A percentile compares a stretch with the other conserved stretches of the same genome.
phyloP scores from a whole-genome alignment of 805 yeast species.

The Pichia membranifaciens region DNA sequence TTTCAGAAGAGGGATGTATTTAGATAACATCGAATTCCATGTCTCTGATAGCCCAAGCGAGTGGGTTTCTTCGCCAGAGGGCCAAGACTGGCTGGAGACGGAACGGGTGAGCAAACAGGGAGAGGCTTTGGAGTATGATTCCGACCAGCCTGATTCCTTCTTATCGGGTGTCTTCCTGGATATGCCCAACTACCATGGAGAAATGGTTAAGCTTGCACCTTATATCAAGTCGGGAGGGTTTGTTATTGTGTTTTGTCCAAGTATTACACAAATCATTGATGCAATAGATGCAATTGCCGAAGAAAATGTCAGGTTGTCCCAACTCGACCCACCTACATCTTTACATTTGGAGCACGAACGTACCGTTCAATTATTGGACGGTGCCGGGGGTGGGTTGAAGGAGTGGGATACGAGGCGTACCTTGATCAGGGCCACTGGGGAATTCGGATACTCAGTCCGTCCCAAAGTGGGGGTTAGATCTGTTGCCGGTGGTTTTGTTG shows the following conservation, averaged over 20 bases:
- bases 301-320: conserved; percentile 9
- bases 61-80: conserved; percentile 32
- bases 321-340: conserved; percentile 5
- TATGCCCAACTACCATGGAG: conserved; percentile 38
- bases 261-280: conserved; percentile 42
- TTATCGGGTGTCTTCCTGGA: conserved; percentile 42
- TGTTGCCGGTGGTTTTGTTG: conserved; percentile 49
- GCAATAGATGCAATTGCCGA: conserved; percentile 29
- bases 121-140: conserved; percentile 16
- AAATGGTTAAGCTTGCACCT: conserved; percentile 30
- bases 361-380: conserved; percentile 39
- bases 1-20: conserved; percentile 39
- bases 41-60: conserved; percentile 34
- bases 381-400: conserved; percentile 46
- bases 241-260: conserved; percentile 41
- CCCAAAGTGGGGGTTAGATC: conserved; percentile 44
- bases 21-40: conserved; percentile 41
- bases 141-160: conserved; percentile 24
- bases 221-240: conserved; percentile 38
- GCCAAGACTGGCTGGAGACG: conserved; percentile 22
- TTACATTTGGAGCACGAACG: conserved; percentile 21
- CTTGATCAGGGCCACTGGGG: conserved; percentile 35
- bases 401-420: conserved; percentile 46
- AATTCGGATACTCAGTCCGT: conserved; percentile 39
- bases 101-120: conserved; percentile 13